phyloP scores from a whole-genome alignment of 1,139 yeast genomes.

The Geotrichum europaeum region DNA sequence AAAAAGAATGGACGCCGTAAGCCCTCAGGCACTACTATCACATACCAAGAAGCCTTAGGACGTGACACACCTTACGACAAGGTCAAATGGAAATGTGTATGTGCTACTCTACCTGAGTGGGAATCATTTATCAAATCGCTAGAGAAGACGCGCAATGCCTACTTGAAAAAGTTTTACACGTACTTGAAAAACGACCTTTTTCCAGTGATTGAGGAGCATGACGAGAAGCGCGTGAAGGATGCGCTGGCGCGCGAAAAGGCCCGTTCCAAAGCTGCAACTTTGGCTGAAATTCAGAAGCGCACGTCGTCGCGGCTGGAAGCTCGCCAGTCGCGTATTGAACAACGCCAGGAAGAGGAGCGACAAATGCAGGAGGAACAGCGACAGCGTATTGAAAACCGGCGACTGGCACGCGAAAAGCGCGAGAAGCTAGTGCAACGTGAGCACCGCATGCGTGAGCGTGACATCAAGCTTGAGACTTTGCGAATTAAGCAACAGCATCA shows the following conservation, averaged over 20 bases:
- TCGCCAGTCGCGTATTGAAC: conserved; percentile 19
- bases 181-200: conserved; percentile 26
- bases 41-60: conserved; percentile 25
- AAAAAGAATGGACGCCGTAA: conserved; percentile 3
- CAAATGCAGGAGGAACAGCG: not conserved
- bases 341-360: conserved; percentile 15
- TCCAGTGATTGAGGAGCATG: conserved; percentile 31
- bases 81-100: conserved; percentile 33
- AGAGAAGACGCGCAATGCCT: conserved; percentile 19
- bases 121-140: conserved; percentile 24
- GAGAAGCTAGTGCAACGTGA: conserved; percentile 5
- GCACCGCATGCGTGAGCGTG: not conserved
- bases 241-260: conserved; percentile 26
- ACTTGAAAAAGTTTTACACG: conserved; percentile 21
- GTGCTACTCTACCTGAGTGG: conserved; percentile 33
- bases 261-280: conserved; percentile 22
- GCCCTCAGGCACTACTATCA: conserved; percentile 4
- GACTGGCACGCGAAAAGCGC: conserved; percentile 8
- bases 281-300: conserved; percentile 30
- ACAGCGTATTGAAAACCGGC: conserved; percentile 3
- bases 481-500: not conserved
- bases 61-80: conserved; percentile 23
- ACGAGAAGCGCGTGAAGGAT: conserved; percentile 24
- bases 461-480: not conserved
- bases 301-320: conserved; percentile 25